Base-by-base conservation (phyloP, 495 filamentous ascomycete genomes). In the Trichoderma orchidacearum region DNA sequence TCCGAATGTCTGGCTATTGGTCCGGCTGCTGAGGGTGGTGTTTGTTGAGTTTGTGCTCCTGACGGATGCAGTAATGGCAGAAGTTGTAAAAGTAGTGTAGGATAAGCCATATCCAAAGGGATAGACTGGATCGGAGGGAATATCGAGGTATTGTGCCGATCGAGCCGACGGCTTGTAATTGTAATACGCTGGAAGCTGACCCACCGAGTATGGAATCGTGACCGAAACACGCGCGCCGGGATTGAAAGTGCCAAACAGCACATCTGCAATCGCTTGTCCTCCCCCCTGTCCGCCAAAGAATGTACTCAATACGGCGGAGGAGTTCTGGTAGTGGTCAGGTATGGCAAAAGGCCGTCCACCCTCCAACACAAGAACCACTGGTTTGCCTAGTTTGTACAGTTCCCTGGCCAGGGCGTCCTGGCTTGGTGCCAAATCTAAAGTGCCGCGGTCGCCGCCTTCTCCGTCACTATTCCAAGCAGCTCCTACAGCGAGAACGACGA, bases 201-300 rank as follows among this genome's bases (percentile, higher is more conserved):
- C 68, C 6, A 66, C 66, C 30, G 66, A 59, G 29, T 61, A 63
- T 13, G 72, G 71, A 11, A 73, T 62, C 4, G 66, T 69, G 31
- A 73, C 61, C 1, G 72, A 66, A 32, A 73, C 61, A 18, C 68
- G 58, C 9, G 74, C 75, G 7, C 72, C 73, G 0, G 75, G 75
- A 34, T 69, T 76, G 5, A 68, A 65, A 3, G 56, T 55, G 1
- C 75, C 75, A 54, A 75, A 75, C 8, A 78, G 59, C 7, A 71
- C 66, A 59, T 78, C 69, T 0, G 70, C 66, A 28, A 77, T 66
- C 18, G 75, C 75, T 41, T 77, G 75, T 1, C 75, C 74, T 28
- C 75, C 74, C 31, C 72, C 60, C 55, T 76, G 70, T 13, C 73
- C 73, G 0, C 69, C 69, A 51, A 73, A 75, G 51, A 67, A 69